A percentile compares a stretch with the other conserved stretches of the same genome.
Evolutionary conservation across 1,284 basidiomycete genomes (phyloP).

Genomic region (Meira miltonrushii): DNA sequence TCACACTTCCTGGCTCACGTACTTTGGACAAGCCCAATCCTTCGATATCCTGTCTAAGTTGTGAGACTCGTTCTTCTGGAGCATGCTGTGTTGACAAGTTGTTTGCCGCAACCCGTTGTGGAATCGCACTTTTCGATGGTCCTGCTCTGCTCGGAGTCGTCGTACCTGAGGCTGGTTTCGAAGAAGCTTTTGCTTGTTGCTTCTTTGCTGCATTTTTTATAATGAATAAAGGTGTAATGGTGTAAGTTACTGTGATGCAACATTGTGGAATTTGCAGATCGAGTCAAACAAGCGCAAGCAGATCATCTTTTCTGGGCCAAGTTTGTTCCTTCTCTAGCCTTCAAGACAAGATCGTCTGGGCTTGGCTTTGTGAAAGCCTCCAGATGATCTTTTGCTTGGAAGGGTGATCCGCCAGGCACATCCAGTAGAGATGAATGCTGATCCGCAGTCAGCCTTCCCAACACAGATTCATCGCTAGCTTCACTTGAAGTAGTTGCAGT

Average conservation of each 20-base stretch:
- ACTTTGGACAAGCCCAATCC: conserved; percentile 24
- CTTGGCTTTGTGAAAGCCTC: conserved; percentile 63
- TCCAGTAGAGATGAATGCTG: conserved; percentile 11
- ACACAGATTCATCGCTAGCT: not conserved
- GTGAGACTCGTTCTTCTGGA: conserved; percentile 21
- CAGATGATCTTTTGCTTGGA: conserved; percentile 15
- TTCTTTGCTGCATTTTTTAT: conserved; percentile 17
- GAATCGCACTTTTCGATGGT: not conserved
- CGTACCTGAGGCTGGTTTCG: conserved; percentile 31
- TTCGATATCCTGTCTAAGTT: conserved; percentile 39
- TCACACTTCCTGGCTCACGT: conserved; percentile 23
- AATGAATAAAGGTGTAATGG: not conserved
- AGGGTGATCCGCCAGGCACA: conserved; percentile 29
- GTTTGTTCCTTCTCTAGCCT: conserved; percentile 69
- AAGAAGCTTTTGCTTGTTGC: conserved; percentile 23
- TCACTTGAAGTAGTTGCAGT: conserved; percentile 7
- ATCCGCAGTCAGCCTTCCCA: conserved; percentile 1
- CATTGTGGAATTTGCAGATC: not conserved
- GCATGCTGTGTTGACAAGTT: not conserved
- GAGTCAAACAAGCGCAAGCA: not conserved
- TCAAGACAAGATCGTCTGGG: conserved; percentile 75
- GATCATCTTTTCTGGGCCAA: conserved; percentile 16
- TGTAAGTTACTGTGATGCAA: not conserved
- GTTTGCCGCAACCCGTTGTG: conserved; percentile 3
- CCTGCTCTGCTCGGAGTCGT: conserved; percentile 54